Percentiles rank a stretch among this genome's conserved stretches.
Evolutionary conservation across 345 rosid genomes (phyloP).

Genomic region (Brassica cretica): DNA sequence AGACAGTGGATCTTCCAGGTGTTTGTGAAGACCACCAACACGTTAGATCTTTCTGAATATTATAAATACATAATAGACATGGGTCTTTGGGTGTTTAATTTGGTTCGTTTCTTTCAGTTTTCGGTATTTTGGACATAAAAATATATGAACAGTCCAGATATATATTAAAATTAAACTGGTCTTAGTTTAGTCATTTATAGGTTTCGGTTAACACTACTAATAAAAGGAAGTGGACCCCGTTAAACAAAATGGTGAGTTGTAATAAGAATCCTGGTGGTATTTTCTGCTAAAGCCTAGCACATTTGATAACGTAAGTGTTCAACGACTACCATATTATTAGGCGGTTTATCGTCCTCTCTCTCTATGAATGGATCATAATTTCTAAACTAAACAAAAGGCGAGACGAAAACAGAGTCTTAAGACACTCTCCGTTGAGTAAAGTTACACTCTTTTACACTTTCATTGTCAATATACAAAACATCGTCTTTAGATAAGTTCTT

Average conservation of each 20-base stretch:
- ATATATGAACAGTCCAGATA: background rate
- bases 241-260: background rate
- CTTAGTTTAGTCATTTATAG: background rate
- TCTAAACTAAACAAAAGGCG: background rate
- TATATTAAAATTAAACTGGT: background rate
- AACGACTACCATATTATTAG: slow-evolving; percentile 10
- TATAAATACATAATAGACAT: background rate
- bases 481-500: slow-evolving; percentile 74
- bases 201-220: background rate
- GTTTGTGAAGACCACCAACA: background rate
- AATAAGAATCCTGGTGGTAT: slow-evolving; percentile 1
- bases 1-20: background rate
- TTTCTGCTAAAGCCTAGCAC: slow-evolving; percentile 3
- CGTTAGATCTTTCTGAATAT: background rate
- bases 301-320: slow-evolving; percentile 14
- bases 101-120: too few relatives aligned
- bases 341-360: slow-evolving; percentile 1
- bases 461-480: slow-evolving; percentile 41
- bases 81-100: too few relatives aligned
- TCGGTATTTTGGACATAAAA: background rate
- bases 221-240: background rate
- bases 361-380: background rate
- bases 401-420: slow-evolving; percentile 24
- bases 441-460: slow-evolving; percentile 10
- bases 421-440: background rate